These are phyloP conservation scores for Epichloe gansuensis DNA, from an alignment of 2,329 filamentous ascomycete species.

Conservation along the genomic window DNA sequence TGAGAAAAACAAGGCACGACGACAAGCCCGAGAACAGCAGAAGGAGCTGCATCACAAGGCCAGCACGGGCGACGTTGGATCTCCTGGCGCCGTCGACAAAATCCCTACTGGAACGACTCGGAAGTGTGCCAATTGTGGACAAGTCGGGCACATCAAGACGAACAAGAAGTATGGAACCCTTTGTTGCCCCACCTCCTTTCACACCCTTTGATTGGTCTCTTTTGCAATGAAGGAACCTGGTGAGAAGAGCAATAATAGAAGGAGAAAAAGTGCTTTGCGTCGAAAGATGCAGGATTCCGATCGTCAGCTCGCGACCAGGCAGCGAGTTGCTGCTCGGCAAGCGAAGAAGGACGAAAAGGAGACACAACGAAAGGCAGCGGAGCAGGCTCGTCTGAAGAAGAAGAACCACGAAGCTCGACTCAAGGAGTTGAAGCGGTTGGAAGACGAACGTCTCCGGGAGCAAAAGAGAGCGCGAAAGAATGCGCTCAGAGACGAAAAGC, in stretches of 20 bases:
- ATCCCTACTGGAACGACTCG: constrained; percentile 58
- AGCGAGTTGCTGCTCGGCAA: constrained; percentile 7
- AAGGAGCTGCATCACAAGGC: constrained; percentile 51
- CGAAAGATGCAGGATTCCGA: constrained; percentile 14
- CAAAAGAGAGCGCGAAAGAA: constrained; percentile 7
- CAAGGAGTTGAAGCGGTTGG: constrained; percentile 7
- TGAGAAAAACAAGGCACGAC: constrained; percentile 81
- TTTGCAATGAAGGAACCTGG: constrained; percentile 9
- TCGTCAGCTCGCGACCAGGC: constrained; percentile 6
- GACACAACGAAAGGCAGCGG: background rate
- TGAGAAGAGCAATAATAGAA: constrained; percentile 5
- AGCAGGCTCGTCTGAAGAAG: constrained; percentile 5
- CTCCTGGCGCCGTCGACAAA: constrained; percentile 39
- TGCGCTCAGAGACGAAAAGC: constrained; percentile 5
- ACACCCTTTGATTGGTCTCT: constrained; percentile 23
- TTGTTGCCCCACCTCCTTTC: constrained; percentile 16
- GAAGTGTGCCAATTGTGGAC: constrained; percentile 96
- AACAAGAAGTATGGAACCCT: constrained; percentile 74
- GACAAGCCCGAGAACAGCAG: constrained; percentile 80
- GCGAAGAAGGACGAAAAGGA: constrained; percentile 3
- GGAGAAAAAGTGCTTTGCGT: constrained; percentile 10
- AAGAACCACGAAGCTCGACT: constrained; percentile 3
- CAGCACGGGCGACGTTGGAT: constrained; percentile 32
- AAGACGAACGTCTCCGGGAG: constrained; percentile 11
- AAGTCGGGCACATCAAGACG: constrained; percentile 95